Percentiles rank a stretch among this genome's conserved stretches.
Conservation (phyloP, 2,329 filamentous ascomycete species). For the Verticillium albo-atrum region DNA sequence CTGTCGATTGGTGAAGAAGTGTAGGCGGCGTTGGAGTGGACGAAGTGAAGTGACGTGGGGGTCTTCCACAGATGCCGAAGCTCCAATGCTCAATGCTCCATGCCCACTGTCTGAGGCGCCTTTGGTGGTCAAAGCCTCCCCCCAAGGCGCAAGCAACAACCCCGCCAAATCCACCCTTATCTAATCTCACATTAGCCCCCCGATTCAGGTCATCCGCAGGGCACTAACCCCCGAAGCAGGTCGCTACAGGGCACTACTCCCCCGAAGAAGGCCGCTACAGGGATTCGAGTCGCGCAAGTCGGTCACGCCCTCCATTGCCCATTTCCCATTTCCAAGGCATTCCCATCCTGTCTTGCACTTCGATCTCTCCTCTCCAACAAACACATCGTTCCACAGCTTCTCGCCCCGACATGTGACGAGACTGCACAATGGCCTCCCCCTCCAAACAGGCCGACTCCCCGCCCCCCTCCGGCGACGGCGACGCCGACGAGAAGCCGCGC, state of each 20-base stretch:
- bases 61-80: no score
- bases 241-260: background rate
- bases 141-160: background rate
- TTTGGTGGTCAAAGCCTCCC: no score
- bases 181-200: constrained; percentile 1
- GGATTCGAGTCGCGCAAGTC: background rate
- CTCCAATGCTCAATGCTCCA: no score
- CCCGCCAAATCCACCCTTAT: constrained; percentile 11
- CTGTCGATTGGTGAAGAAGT: background rate
- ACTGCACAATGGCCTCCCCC: constrained; percentile 10
- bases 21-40: constrained; percentile 11
- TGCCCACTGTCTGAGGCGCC: no score
- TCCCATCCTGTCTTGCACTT: background rate
- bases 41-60: no score
- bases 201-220: background rate
- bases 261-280: constrained; percentile 4
- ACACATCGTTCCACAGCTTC: background rate
- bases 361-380: background rate
- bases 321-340: background rate
- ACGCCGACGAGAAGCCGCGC: constrained; percentile 42
- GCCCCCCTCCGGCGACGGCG: constrained; percentile 5
- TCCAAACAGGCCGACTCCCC: constrained; percentile 11
- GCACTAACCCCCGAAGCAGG: background rate
- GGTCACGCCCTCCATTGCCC: background rate
- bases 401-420: background rate